phyloP scores from a whole-genome alignment of 441 rosid genomes.

The Gossypium schwendimanii region DNA sequence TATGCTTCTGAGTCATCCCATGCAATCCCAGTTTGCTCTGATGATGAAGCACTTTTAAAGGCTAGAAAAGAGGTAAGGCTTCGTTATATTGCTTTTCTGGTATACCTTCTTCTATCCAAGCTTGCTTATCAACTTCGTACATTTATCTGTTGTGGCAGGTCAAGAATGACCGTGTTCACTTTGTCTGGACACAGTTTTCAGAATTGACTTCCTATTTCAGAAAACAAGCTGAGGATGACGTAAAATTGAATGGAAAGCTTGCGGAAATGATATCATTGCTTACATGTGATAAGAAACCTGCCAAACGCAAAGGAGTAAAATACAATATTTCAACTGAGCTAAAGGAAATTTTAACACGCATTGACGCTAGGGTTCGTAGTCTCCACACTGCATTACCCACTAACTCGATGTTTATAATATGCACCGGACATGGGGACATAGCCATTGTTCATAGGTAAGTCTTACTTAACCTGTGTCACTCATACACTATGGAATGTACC shows the following conservation, averaged over 20 bases:
- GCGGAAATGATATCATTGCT: constrained; percentile 75
- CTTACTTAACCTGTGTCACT: not conserved
- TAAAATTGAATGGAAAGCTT: constrained; percentile 54
- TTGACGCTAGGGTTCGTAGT: constrained; percentile 47
- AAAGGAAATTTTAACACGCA: constrained; percentile 47
- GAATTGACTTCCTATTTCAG: constrained; percentile 62
- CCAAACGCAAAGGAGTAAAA: constrained; percentile 34
- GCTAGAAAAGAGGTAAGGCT: constrained; percentile 67
- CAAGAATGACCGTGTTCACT: constrained; percentile 58
- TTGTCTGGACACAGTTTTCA: constrained; percentile 85
- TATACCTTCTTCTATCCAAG: not conserved
- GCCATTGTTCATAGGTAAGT: constrained; percentile 71
- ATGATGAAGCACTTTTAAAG: constrained; percentile 72
- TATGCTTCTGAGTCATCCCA: constrained; percentile 68
- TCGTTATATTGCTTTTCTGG: not conserved
- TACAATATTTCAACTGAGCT: constrained; percentile 43
- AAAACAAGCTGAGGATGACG: constrained; percentile 58
- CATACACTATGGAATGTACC: not conserved
- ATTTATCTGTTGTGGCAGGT: constrained; percentile 38
- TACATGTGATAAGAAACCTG: constrained; percentile 52
- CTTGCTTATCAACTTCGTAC: constrained; percentile 1
- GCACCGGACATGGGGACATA: constrained; percentile 95
- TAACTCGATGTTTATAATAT: constrained; percentile 77
- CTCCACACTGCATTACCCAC: constrained; percentile 58
- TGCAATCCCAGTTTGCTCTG: constrained; percentile 75